phyloP scores from a whole-genome alignment of 208 protist genomes.

The Acanthamoeba triangularis region DNA sequence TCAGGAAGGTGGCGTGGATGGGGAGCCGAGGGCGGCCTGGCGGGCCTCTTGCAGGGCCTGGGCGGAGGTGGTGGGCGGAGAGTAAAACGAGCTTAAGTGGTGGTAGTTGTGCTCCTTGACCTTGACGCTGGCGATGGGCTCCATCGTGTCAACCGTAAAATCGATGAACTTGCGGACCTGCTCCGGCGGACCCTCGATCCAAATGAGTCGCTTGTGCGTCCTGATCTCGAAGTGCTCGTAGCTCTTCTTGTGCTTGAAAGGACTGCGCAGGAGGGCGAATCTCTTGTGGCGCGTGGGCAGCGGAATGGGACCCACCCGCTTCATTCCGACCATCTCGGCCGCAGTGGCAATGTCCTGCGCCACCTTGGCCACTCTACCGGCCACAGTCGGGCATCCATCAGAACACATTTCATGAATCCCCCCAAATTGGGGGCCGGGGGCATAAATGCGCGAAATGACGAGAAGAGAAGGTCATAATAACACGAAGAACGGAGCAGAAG shows the following conservation, averaged over 20 bases:
- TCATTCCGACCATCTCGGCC: conserved; percentile 56
- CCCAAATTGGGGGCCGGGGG: neutral
- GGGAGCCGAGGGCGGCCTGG: conserved; percentile 1
- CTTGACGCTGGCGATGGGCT: conserved; percentile 47
- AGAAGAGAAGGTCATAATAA: neutral
- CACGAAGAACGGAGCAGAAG: too few relatives aligned
- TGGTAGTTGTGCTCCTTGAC: conserved; percentile 63
- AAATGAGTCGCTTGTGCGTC: conserved; percentile 62
- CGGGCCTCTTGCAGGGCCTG: neutral
- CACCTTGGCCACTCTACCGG: conserved; percentile 50
- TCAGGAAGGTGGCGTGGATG: neutral
- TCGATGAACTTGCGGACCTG: conserved; percentile 31
- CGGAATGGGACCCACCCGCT: neutral
- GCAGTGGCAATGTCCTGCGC: conserved; percentile 44
- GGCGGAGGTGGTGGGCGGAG: neutral
- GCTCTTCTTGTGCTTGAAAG: conserved; percentile 72
- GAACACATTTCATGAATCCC: neutral
- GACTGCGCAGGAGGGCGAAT: conserved; percentile 20
- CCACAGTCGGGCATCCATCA: too few relatives aligned
- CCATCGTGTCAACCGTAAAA: conserved; percentile 56
- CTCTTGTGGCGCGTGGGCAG: conserved; percentile 35
- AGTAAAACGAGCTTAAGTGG: neutral
- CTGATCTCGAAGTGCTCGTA: conserved; percentile 36
- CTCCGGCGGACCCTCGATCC: conserved; percentile 23
- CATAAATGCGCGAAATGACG: neutral